Conservation (phyloP, 75 land plant genomes). For the Picea sitchensis region DNA sequence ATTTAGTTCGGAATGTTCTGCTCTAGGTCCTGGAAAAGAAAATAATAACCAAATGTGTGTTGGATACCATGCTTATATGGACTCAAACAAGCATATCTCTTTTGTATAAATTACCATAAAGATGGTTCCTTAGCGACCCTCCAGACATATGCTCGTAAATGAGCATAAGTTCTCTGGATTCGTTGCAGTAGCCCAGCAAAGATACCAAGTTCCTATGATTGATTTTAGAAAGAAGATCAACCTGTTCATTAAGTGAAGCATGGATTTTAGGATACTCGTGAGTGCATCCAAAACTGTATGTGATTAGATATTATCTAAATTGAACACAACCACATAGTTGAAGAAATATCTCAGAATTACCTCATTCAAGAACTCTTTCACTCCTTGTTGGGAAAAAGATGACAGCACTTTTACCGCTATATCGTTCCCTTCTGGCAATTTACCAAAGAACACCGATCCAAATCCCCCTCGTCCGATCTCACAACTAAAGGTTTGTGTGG, state of each 20-base stretch:
- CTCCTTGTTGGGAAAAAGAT: constrained; percentile 25
- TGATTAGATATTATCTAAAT: no score
- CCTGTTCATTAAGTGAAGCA: constrained; percentile 7
- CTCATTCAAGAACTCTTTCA: constrained; percentile 33
- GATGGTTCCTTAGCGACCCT: constrained; percentile 56
- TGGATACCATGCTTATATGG: no score
- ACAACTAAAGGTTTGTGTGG: background rate
- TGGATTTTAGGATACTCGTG: background rate
- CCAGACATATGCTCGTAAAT: constrained; percentile 53
- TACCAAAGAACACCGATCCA: constrained; percentile 10
- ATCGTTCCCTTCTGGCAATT: constrained; percentile 22
- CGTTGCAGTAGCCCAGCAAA: constrained; percentile 45
- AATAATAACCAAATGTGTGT: background rate
- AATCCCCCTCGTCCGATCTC: background rate
- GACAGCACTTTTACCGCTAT: constrained; percentile 41
- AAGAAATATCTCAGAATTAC: background rate
- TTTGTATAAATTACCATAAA: constrained; percentile 9
- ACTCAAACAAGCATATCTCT: background rate
- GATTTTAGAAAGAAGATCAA: constrained; percentile 14
- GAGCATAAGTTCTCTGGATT: constrained; percentile 37
- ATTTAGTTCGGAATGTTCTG: background rate
- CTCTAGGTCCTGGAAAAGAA: background rate
- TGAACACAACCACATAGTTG: background rate
- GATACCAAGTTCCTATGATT: constrained; percentile 39
- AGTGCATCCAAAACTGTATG: no score